Evolutionary conservation across 805 yeast species (phyloP).

Genomic region (Zygosaccharomyces bisporus): DNA sequence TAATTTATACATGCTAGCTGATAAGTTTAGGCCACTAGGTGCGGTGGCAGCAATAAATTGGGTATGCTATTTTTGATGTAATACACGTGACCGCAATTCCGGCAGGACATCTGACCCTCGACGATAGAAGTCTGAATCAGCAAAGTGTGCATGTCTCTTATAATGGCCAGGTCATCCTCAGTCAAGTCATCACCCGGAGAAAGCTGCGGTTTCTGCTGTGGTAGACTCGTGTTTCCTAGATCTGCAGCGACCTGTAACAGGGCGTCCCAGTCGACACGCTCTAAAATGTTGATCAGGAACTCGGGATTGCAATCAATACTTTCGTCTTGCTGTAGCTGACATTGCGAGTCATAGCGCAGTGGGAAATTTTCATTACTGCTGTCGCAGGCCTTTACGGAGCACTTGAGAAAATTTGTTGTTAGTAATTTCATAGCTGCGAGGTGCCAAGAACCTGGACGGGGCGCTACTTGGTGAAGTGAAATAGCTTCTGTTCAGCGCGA

Average conservation of each 20-base stretch:
- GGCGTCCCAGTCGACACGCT: slow-evolving; percentile 87
- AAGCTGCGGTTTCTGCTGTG: slow-evolving; percentile 56
- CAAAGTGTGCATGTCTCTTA: slow-evolving; percentile 72
- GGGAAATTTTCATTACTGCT: slow-evolving; percentile 77
- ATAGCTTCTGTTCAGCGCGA: neutral
- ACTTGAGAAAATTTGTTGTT: slow-evolving; percentile 94
- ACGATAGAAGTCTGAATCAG: slow-evolving; percentile 80
- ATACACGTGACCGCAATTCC: slow-evolving; percentile 81
- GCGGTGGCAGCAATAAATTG: slow-evolving; percentile 91
- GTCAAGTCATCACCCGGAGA: slow-evolving; percentile 36
- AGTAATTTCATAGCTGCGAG: slow-evolving; percentile 75
- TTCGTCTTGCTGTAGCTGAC: slow-evolving; percentile 71
- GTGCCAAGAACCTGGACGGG: neutral
- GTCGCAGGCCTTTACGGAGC: slow-evolving; percentile 83
- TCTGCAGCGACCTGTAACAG: slow-evolving; percentile 72
- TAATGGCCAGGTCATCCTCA: slow-evolving; percentile 43
- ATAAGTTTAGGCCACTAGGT: slow-evolving; percentile 57
- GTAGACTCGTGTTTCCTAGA: slow-evolving; percentile 59
- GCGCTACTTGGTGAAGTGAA: neutral
- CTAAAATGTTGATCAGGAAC: slow-evolving; percentile 70
- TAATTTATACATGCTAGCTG: neutral
- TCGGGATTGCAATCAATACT: slow-evolving; percentile 74
- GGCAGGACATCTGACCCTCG: slow-evolving; percentile 88
- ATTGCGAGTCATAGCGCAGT: slow-evolving; percentile 54
- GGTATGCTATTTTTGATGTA: slow-evolving; percentile 92